phyloP scores from a whole-genome alignment of 129 eudicot genomes.

The Silybum marianum region DNA sequence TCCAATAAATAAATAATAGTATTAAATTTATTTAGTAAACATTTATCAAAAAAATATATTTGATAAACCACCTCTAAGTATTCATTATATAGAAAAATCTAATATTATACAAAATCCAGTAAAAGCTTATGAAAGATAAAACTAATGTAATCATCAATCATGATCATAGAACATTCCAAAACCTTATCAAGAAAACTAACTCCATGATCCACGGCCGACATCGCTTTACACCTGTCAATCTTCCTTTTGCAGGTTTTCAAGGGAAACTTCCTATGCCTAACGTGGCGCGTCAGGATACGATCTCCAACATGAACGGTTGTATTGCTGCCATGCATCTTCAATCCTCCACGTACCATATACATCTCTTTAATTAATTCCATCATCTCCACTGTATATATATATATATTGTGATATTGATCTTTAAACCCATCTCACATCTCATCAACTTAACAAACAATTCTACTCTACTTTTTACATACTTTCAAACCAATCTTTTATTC shows the following conservation, averaged over 20 bases:
- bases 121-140: no score
- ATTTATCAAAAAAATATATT: no score
- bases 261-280: background rate
- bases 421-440: conserved; percentile 20
- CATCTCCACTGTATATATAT: background rate
- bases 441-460: conserved; percentile 20
- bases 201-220: no score
- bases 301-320: background rate
- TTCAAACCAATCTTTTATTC: background rate
- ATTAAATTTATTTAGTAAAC: no score
- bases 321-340: background rate
- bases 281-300: background rate
- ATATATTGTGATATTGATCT: background rate
- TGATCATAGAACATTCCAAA: no score
- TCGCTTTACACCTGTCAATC: background rate
- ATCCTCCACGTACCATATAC: background rate
- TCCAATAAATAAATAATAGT: no score
- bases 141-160: no score
- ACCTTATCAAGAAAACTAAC: no score
- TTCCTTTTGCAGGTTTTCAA: background rate
- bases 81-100: no score
- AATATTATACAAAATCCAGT: no score
- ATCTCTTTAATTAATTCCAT: background rate
- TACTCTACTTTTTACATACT: background rate
- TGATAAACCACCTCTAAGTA: no score